Evolutionary conservation across 1,284 basidiomycete species (phyloP).

Genomic region (Lentinula novae-zelandiae): DNA sequence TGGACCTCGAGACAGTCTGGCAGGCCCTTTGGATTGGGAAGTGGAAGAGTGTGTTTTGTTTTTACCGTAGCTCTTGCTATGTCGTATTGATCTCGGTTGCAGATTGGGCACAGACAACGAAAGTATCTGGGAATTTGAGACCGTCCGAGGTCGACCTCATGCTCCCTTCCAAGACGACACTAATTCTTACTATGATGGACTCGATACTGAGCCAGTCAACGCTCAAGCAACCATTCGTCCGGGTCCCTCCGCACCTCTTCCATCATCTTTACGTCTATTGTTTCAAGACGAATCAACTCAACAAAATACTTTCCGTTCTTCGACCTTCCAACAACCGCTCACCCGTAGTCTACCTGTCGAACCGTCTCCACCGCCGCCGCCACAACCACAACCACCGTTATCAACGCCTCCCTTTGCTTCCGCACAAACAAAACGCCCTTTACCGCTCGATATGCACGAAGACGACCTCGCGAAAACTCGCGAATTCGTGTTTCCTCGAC

Average conservation of each 20-base stretch:
- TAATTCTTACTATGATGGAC: constrained; percentile 18
- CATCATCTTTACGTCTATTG: constrained; percentile 64
- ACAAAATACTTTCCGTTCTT: constrained; percentile 42
- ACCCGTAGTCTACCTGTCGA: constrained; percentile 25
- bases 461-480: constrained; percentile 45
- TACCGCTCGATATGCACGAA: constrained; percentile 23
- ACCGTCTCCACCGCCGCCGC: constrained; percentile 17
- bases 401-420: constrained; percentile 21
- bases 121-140: constrained; percentile 75
- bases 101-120: constrained; percentile 34
- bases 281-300: constrained; percentile 55
- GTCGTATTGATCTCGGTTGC: neutral
- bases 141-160: constrained; percentile 47
- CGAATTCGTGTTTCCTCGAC: constrained; percentile 53
- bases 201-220: constrained; percentile 20
- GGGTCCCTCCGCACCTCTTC: constrained; percentile 39
- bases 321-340: constrained; percentile 22
- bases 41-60: constrained; percentile 50
- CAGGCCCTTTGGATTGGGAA: constrained; percentile 70
- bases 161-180: constrained; percentile 20
- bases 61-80: constrained; percentile 28
- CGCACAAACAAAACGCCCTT: constrained; percentile 18
- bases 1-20: constrained; percentile 78
- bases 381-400: constrained; percentile 18
- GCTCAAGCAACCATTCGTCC: constrained; percentile 20